These are phyloP conservation scores for Nemania bipapillata DNA, from an alignment of 2,329 filamentous ascomycete genomes.

Conservation along the genomic window DNA sequence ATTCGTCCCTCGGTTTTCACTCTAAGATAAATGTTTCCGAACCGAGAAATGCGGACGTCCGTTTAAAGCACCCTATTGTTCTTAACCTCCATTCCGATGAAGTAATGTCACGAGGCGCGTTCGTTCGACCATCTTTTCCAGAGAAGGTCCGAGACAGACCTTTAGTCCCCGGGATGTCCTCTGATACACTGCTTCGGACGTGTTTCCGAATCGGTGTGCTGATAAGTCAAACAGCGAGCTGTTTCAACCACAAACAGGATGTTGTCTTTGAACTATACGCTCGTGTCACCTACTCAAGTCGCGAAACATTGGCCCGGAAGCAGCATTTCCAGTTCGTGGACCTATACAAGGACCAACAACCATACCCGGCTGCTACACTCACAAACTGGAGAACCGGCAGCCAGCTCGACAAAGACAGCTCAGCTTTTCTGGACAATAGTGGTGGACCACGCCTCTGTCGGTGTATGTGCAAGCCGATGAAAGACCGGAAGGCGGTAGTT, in stretches of 20 bases:
- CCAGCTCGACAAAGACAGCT: slow-evolving; percentile 46
- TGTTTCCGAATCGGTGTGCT: slow-evolving; percentile 74
- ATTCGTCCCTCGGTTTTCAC: slow-evolving; percentile 21
- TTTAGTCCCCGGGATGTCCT: slow-evolving; percentile 63
- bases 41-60: slow-evolving; percentile 5
- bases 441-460: slow-evolving; percentile 43
- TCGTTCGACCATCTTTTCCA: slow-evolving; percentile 65
- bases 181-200: slow-evolving; percentile 61
- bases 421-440: slow-evolving; percentile 42
- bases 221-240: slow-evolving; percentile 57
- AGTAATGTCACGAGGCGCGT: slow-evolving; percentile 53
- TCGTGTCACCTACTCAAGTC: slow-evolving; percentile 66
- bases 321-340: slow-evolving; percentile 74
- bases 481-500: slow-evolving; percentile 40
- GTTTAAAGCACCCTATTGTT: not conserved
- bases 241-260: slow-evolving; percentile 51
- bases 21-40: not conserved
- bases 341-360: slow-evolving; percentile 68
- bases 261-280: slow-evolving; percentile 72
- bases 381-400: slow-evolving; percentile 46
- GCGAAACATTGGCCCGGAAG: slow-evolving; percentile 60
- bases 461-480: slow-evolving; percentile 47
- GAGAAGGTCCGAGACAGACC: slow-evolving; percentile 61
- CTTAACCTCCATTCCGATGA: slow-evolving; percentile 1
- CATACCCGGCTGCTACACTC: slow-evolving; percentile 55